Evolutionary conservation across 345 rosid species (phyloP).

Genomic region (Orychophragmus violaceus): DNA sequence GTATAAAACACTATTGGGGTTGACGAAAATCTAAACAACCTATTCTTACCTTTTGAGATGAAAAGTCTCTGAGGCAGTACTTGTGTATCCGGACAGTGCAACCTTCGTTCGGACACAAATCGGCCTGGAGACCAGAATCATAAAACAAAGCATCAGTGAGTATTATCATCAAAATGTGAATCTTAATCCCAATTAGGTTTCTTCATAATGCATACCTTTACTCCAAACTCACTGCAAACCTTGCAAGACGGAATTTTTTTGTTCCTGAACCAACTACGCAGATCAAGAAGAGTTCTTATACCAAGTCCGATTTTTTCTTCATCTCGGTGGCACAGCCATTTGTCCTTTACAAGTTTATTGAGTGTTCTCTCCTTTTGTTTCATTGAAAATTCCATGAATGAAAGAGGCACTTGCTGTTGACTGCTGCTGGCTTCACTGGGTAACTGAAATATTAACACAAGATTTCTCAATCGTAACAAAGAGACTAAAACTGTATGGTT

Average conservation of each 20-base stretch:
- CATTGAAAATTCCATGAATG: slow-evolving; percentile 70
- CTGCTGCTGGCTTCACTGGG: slow-evolving; percentile 31
- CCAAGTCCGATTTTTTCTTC: slow-evolving; percentile 77
- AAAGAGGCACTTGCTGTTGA: slow-evolving; percentile 48
- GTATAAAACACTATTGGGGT: not conserved
- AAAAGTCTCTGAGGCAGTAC: slow-evolving; percentile 64
- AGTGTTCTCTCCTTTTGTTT: slow-evolving; percentile 81
- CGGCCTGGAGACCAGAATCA: slow-evolving; percentile 47
- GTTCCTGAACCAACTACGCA: slow-evolving; percentile 75
- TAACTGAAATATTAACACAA: slow-evolving; percentile 32
- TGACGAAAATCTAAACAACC: not conserved
- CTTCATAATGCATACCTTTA: slow-evolving; percentile 51
- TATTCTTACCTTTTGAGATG: slow-evolving; percentile 43
- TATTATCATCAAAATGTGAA: not conserved
- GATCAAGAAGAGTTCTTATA: slow-evolving; percentile 72
- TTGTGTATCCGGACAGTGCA: slow-evolving; percentile 64
- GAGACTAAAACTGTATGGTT: not conserved
- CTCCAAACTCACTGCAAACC: slow-evolving; percentile 85
- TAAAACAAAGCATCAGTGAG: not conserved
- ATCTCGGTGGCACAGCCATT: slow-evolving; percentile 61
- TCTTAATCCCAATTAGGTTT: no score
- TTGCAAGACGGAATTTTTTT: slow-evolving; percentile 67
- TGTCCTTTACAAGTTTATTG: slow-evolving; percentile 57
- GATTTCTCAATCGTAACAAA: slow-evolving; percentile 7
- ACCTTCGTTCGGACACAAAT: slow-evolving; percentile 55